A percentile compares a stretch with the other conserved stretches of the same genome.
Evolutionary conservation across 2,329 filamentous ascomycete species (phyloP).

Genomic region (Trichoderma simmonsii): DNA sequence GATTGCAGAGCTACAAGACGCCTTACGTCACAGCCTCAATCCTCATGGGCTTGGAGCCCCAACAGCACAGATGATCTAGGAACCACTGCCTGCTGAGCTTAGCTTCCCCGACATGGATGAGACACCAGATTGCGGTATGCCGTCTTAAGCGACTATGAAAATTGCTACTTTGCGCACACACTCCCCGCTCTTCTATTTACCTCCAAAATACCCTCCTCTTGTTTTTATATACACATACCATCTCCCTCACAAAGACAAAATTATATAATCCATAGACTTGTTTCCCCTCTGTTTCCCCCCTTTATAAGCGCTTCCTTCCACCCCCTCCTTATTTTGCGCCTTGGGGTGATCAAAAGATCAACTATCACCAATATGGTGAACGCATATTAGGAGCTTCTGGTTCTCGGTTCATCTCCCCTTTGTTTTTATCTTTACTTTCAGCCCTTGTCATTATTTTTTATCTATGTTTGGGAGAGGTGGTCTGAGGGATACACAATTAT

Average conservation of each 20-base stretch:
- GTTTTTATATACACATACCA: neutral
- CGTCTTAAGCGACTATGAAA: neutral
- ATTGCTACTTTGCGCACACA: neutral
- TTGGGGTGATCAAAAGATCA: neutral
- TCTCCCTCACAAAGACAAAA: neutral
- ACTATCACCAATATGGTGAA: neutral
- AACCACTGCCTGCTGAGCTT: slow-evolving; percentile 6
- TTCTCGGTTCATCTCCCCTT: neutral
- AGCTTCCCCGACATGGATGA: neutral
- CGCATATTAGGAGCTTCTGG: neutral
- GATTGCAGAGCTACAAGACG: slow-evolving; percentile 45
- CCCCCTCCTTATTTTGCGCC: neutral
- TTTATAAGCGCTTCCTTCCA: neutral
- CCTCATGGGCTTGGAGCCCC: slow-evolving; percentile 35
- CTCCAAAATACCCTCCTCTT: neutral
- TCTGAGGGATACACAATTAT: neutral
- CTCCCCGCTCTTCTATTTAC: slow-evolving; percentile 4
- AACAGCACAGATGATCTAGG: slow-evolving; percentile 42
- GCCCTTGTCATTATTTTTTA: neutral
- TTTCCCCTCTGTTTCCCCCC: neutral
- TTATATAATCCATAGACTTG: slow-evolving; percentile 13
- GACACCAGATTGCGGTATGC: neutral
- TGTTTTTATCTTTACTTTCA: neutral
- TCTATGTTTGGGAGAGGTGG: neutral
- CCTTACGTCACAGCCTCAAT: slow-evolving; percentile 36